These are phyloP conservation scores for Trichoderma koningiopsis DNA, from an alignment of 2,329 filamentous ascomycete genomes.

Conservation along the genomic window DNA sequence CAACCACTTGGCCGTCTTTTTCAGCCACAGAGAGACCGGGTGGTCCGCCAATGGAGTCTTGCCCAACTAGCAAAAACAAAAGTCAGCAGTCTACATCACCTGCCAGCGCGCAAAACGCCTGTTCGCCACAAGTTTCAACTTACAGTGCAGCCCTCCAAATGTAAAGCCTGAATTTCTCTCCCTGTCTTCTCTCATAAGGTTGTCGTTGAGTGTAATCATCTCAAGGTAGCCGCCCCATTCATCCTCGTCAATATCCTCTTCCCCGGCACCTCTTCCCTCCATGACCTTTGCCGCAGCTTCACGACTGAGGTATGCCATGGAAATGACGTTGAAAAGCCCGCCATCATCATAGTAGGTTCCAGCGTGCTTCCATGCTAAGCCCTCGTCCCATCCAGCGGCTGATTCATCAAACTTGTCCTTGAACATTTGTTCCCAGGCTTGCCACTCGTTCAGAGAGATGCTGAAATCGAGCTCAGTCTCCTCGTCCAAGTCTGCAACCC, in stretches of 20 bases:
- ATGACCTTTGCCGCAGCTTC: neutral
- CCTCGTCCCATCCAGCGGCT: neutral
- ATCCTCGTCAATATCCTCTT: neutral
- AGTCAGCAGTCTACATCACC: neutral
- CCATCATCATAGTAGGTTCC: slow-evolving; percentile 21
- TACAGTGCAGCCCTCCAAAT: slow-evolving; percentile 22
- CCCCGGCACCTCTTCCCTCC: neutral
- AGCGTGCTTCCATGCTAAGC: slow-evolving; percentile 8
- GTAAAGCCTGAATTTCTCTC: slow-evolving; percentile 9
- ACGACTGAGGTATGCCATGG: slow-evolving; percentile 11
- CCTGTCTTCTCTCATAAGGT: neutral
- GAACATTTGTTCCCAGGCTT: slow-evolving; percentile 14
- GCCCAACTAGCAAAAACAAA: neutral
- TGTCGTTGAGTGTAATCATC: slow-evolving; percentile 12
- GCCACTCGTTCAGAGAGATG: slow-evolving; percentile 6
- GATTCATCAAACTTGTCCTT: slow-evolving; percentile 14
- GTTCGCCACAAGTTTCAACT: neutral
- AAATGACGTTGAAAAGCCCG: slow-evolving; percentile 6
- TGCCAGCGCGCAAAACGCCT: neutral
- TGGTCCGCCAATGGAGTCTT: slow-evolving; percentile 2
- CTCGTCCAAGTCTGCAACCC: slow-evolving; percentile 16
- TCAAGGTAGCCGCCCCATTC: slow-evolving; percentile 12
- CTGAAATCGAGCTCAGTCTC: slow-evolving; percentile 9
- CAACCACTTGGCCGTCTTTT: slow-evolving; percentile 18
- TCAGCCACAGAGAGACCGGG: slow-evolving; percentile 14